Evolutionary conservation across 805 yeast genomes (phyloP).

Genomic region (Wickerhamomyces tratensis): DNA sequence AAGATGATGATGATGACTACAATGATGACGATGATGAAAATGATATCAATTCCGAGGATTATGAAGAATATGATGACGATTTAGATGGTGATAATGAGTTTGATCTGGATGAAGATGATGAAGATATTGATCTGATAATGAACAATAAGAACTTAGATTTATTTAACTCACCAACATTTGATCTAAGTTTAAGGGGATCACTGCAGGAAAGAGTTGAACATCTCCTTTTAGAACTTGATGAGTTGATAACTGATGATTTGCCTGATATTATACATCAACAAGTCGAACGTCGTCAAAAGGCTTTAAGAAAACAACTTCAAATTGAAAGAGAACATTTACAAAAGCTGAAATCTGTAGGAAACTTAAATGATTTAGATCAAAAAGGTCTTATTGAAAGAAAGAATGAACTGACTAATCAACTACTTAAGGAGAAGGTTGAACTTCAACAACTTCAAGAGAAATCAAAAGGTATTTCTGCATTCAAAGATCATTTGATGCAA

Average conservation of each 20-base stretch:
- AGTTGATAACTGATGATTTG: not conserved
- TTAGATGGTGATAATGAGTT: conserved; percentile 9
- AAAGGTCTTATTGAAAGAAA: conserved; percentile 2
- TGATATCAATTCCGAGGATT: conserved; percentile 9
- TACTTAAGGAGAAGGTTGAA: conserved; percentile 6
- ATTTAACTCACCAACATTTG: not conserved
- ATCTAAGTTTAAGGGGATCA: not conserved
- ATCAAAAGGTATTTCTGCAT: not conserved
- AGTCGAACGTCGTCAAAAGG: not conserved
- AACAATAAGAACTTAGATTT: no score
- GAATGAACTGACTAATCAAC: conserved; percentile 7
- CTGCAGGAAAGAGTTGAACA: not conserved
- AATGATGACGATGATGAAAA: conserved; percentile 17
- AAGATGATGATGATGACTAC: conserved; percentile 14
- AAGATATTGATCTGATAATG: not conserved
- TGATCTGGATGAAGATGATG: not conserved
- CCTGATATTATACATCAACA: not conserved
- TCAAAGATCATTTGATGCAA: no score
- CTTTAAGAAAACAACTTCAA: not conserved
- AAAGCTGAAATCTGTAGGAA: no score
- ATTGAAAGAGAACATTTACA: not conserved
- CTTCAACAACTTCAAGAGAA: conserved; percentile 7
- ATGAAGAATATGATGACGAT: conserved; percentile 15
- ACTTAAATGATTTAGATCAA: not conserved
- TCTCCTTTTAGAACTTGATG: not conserved